A percentile compares a stretch with the other conserved stretches of the same genome.
Evolutionary conservation across 208 protist species (phyloP).

Genomic region (Crithidia bombi): DNA sequence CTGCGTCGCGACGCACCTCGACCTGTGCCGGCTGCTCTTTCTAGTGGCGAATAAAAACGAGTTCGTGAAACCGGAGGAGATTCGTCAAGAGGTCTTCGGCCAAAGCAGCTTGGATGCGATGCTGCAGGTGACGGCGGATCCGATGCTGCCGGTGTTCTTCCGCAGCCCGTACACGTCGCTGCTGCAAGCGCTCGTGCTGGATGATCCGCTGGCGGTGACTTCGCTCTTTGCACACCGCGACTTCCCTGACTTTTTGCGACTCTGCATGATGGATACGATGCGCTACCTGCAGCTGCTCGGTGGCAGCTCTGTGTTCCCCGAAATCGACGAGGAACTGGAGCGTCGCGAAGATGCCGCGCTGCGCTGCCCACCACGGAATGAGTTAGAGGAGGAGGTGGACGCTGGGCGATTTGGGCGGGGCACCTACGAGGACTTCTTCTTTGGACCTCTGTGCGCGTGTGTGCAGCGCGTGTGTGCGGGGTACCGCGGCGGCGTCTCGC

Average conservation of each 20-base stretch:
- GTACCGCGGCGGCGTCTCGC: constrained; percentile 32
- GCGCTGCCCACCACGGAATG: constrained; percentile 30
- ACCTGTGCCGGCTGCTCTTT: constrained; percentile 41
- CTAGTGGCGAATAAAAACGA: constrained; percentile 46
- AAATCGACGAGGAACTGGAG: constrained; percentile 42
- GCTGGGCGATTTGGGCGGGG: constrained; percentile 27
- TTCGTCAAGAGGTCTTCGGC: constrained; percentile 53
- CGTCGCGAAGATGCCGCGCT: constrained; percentile 39
- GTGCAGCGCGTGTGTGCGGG: constrained; percentile 28
- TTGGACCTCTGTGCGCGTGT: constrained; percentile 38
- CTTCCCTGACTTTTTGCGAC: constrained; percentile 40
- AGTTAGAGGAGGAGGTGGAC: constrained; percentile 37
- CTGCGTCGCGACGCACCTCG: constrained; percentile 35
- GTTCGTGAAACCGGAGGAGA: constrained; percentile 54
- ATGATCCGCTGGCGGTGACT: constrained; percentile 31
- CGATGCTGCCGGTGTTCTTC: constrained; percentile 45
- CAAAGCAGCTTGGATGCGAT: constrained; percentile 45
- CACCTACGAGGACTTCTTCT: constrained; percentile 43
- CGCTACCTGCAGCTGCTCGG: constrained; percentile 51
- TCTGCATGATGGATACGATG: constrained; percentile 42
- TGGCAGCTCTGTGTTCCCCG: constrained; percentile 16
- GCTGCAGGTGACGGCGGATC: constrained; percentile 44
- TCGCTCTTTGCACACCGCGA: constrained; percentile 40
- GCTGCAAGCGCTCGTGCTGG: constrained; percentile 46
- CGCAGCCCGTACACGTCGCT: constrained; percentile 39